These are phyloP conservation scores for Colletotrichum sidae DNA, from an alignment of 2,329 filamentous ascomycete species.

Conservation along the genomic window DNA sequence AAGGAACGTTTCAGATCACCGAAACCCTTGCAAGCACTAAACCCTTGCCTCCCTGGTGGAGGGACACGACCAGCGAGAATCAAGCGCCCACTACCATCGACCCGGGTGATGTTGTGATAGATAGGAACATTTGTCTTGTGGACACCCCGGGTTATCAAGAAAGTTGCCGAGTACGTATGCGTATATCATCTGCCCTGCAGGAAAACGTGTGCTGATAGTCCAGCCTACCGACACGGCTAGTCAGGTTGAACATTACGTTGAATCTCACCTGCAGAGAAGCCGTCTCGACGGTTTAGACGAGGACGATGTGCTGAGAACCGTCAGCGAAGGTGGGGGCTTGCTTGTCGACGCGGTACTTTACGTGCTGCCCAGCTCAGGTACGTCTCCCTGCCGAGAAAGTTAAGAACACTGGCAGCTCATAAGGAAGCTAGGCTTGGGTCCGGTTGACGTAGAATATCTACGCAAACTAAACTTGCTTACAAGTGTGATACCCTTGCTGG, in stretches of 20 bases:
- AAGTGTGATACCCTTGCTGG: slow-evolving; percentile 86
- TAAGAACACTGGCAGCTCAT: slow-evolving; percentile 35
- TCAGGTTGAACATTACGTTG: slow-evolving; percentile 76
- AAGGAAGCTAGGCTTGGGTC: slow-evolving; percentile 50
- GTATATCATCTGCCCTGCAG: background rate
- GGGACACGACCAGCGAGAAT: slow-evolving; percentile 74
- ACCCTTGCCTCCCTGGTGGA: slow-evolving; percentile 91
- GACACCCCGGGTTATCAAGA: slow-evolving; percentile 78
- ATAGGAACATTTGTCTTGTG: slow-evolving; percentile 93
- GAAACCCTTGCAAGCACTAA: slow-evolving; percentile 85
- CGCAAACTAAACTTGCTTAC: slow-evolving; percentile 77
- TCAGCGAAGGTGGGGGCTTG: slow-evolving; percentile 84
- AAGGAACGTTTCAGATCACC: slow-evolving; percentile 54
- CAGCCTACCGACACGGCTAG: slow-evolving; percentile 66
- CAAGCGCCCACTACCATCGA: slow-evolving; percentile 59
- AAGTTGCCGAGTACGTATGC: slow-evolving; percentile 61
- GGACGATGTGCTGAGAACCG: slow-evolving; percentile 78
- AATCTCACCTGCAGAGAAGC: slow-evolving; percentile 75
- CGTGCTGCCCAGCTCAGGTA: slow-evolving; percentile 77
- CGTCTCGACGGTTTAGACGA: slow-evolving; percentile 72
- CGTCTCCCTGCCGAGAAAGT: slow-evolving; percentile 54
- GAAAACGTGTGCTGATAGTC: slow-evolving; percentile 12
- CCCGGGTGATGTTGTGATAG: slow-evolving; percentile 80
- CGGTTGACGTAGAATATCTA: slow-evolving; percentile 76
- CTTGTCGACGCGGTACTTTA: slow-evolving; percentile 91